Conservation (phyloP, 768 basidiomycete species). For the Termitomyces sp. region DNA sequence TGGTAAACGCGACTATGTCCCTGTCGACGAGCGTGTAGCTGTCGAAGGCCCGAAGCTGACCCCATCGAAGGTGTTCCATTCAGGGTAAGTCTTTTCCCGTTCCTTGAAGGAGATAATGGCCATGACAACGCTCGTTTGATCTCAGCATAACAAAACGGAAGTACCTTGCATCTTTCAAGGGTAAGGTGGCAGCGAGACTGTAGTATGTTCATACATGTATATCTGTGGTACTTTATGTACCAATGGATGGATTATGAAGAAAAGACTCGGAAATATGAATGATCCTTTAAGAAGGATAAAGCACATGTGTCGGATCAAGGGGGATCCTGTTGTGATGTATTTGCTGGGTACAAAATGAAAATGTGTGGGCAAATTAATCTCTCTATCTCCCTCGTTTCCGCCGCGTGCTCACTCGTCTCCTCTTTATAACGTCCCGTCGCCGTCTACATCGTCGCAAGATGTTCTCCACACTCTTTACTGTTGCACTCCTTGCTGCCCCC, state of each 20-base stretch:
- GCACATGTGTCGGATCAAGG: slow-evolving; percentile 6
- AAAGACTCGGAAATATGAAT: neutral
- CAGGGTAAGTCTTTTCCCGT: slow-evolving; percentile 52
- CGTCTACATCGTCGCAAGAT: slow-evolving; percentile 41
- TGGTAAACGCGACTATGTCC: slow-evolving; percentile 68
- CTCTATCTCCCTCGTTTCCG: slow-evolving; percentile 17
- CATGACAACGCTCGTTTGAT: slow-evolving; percentile 27
- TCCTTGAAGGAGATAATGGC: slow-evolving; percentile 20
- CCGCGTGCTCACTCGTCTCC: slow-evolving; percentile 21
- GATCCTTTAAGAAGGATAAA: neutral
- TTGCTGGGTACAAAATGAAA: slow-evolving; percentile 11
- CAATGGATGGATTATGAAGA: neutral
- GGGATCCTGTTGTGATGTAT: slow-evolving; percentile 13
- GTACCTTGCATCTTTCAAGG: slow-evolving; percentile 56
- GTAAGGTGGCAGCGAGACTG: slow-evolving; percentile 41
- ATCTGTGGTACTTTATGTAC: neutral
- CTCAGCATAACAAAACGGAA: slow-evolving; percentile 64
- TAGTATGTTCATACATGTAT: slow-evolving; percentile 8
- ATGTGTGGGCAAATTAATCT: slow-evolving; percentile 9
- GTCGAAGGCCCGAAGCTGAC: slow-evolving; percentile 53
- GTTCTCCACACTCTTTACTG: slow-evolving; percentile 75
- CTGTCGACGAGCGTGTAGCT: slow-evolving; percentile 50
- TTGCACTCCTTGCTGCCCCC: slow-evolving; percentile 60
- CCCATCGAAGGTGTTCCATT: slow-evolving; percentile 62
- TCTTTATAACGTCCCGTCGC: slow-evolving; percentile 23